A percentile compares a stretch with the other conserved stretches of the same genome.
phyloP scores from a whole-genome alignment of 2,329 filamentous ascomycete species.

The Penicillium brasilianum region DNA sequence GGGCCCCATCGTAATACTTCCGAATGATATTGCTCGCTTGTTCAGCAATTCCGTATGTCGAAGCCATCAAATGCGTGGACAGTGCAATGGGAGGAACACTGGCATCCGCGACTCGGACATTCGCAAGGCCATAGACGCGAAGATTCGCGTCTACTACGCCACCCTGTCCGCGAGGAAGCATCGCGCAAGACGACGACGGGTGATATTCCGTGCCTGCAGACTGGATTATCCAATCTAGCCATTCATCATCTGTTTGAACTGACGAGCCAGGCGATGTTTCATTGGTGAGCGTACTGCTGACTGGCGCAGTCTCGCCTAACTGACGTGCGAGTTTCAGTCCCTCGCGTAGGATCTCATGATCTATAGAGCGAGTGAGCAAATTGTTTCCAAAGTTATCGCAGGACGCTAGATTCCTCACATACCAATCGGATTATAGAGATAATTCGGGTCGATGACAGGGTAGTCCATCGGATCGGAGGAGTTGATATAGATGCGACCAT shows the following conservation, averaged over 20 bases:
- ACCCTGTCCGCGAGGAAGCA: conserved; percentile 33
- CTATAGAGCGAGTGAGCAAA: conserved; percentile 12
- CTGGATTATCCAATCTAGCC: conserved; percentile 29
- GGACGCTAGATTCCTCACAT: background rate
- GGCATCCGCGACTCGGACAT: conserved; percentile 39
- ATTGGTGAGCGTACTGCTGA: conserved; percentile 27
- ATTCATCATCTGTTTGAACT: conserved; percentile 32
- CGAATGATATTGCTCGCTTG: conserved; percentile 37
- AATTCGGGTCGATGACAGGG: conserved; percentile 38
- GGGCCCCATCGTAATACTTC: conserved; percentile 19
- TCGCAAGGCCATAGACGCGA: conserved; percentile 36
- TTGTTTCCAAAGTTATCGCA: background rate
- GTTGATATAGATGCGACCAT: conserved; percentile 39
- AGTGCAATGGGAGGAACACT: conserved; percentile 36
- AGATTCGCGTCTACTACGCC: conserved; percentile 38
- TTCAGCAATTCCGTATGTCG: conserved; percentile 43
- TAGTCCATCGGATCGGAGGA: conserved; percentile 37
- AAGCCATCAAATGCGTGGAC: conserved; percentile 42
- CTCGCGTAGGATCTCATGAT: conserved; percentile 31
- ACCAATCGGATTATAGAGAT: conserved; percentile 34
- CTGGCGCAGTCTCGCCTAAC: conserved; percentile 29
- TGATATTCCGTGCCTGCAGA: conserved; percentile 33
- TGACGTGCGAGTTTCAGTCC: conserved; percentile 35
- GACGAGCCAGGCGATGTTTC: conserved; percentile 31
- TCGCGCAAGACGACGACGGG: conserved; percentile 35